phyloP scores from a whole-genome alignment of 164 flowering plant genomes.

The Magnolia officinalis region DNA sequence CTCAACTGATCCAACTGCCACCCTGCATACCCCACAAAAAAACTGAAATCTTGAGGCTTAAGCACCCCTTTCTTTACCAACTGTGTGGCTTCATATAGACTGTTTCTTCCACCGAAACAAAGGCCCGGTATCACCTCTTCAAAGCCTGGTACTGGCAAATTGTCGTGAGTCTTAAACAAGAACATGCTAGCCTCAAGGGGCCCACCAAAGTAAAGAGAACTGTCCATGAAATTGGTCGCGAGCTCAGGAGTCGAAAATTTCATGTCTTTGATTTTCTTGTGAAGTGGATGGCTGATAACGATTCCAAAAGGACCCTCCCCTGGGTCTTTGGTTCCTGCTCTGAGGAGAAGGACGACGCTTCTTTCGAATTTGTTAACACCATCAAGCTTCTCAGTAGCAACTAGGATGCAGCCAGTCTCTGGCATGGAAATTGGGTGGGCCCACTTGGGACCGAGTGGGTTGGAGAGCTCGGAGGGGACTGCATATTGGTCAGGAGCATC shows the following conservation, averaged over 20 bases:
- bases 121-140: conserved; percentile 90
- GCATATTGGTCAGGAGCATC: conserved; percentile 29
- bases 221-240: conserved; percentile 76
- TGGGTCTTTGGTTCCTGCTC: conserved; percentile 69
- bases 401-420: conserved; percentile 84
- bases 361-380: conserved; percentile 65
- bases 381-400: conserved; percentile 93
- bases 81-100: conserved; percentile 66
- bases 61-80: conserved; percentile 68
- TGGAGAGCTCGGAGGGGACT: conserved; percentile 31
- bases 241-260: conserved; percentile 64
- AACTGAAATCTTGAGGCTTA: conserved; percentile 73
- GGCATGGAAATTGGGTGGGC: conserved; percentile 91
- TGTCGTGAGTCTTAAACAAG: conserved; percentile 49
- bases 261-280: conserved; percentile 78
- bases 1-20: conserved; percentile 85
- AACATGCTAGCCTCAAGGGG: conserved; percentile 92
- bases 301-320: conserved; percentile 87
- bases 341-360: conserved; percentile 76
- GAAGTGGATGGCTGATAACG: conserved; percentile 80
- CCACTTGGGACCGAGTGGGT: conserved; percentile 74
- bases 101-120: conserved; percentile 68
- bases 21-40: conserved; percentile 91
- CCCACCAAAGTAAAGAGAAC: conserved; percentile 84
- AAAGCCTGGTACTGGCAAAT: conserved; percentile 37